Evolutionary conservation across 371 early-diverging fungal genomes (phyloP), one percentile per base, ranked within the genome.

Genomic region (Mucor plumbeus): DNA sequence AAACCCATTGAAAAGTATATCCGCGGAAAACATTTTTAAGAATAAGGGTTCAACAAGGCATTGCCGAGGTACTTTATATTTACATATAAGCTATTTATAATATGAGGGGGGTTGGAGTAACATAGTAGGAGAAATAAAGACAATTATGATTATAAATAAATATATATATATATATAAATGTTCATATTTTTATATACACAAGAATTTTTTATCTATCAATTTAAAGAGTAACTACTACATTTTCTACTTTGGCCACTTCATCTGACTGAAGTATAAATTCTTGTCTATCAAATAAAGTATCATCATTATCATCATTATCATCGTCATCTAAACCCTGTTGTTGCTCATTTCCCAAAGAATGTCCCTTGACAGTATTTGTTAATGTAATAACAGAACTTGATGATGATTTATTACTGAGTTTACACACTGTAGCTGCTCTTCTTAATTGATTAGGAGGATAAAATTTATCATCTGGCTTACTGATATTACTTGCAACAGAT

Each of bases 221-320:
- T 10, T 17, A 26, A 26, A 26, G 26, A 26, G 3, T 26, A 26
- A 3, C 3, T 26, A 26, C 38, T 11, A 38, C 11, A 5, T 62
- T 36, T 5, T 63, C 44, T 19, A 54, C 34, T 64, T 56, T 61
- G 34, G 62, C 47, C 26, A 61, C 57, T 34, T 77, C 77, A 6
- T 65, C 67, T 6, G 77, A 73, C 11, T 59, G 63, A 33, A 77
- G 53, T 34, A 78, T 68, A 44, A 78, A 78, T 33, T 78, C 78
- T 50, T 78, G 78, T 60, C 76, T 71, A 63, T 78, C 78, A 73
- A 78, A 78, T 1, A 34, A 26, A 54, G 41, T 15, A 55, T 64
- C 64, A 17, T 56, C 54, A 6, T 50, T 47, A 8, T 63, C 67
- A 40, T 59, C 36, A 33, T 54, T 47, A 21, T 59, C 54, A 11